These are phyloP conservation scores for Talaromyces atroroseus DNA, from an alignment of 2,329 filamentous ascomycete genomes.

Conservation along the genomic window DNA sequence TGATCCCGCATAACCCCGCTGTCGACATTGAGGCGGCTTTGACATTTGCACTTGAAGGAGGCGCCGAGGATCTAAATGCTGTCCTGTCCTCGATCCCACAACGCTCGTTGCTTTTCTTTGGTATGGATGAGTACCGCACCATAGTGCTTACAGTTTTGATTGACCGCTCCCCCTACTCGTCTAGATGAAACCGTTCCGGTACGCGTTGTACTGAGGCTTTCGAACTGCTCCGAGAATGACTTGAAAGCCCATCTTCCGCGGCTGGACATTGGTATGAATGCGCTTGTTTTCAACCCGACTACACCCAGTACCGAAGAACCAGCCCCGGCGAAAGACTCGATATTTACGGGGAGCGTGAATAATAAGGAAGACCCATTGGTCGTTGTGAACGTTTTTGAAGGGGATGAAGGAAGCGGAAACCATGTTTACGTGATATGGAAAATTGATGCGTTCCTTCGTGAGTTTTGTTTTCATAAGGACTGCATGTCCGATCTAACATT, in stretches of 20 bases:
- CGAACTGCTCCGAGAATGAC: conserved; percentile 43
- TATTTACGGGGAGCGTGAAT: conserved; percentile 36
- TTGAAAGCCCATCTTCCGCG: conserved; percentile 46
- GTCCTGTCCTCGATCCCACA: conserved; percentile 47
- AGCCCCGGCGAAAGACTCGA: conserved; percentile 35
- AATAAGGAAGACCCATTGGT: conserved; percentile 40
- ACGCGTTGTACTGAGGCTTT: conserved; percentile 48
- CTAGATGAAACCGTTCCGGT: conserved; percentile 52
- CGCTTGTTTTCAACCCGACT: conserved; percentile 38
- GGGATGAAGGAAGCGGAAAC: conserved; percentile 32
- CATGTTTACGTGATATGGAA: conserved; percentile 43
- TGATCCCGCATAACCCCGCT: conserved; percentile 39
- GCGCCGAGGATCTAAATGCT: conserved; percentile 39
- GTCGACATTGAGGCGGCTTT: conserved; percentile 38
- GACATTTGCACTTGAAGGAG: conserved; percentile 40
- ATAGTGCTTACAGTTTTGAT: background rate
- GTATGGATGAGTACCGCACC: conserved; percentile 25
- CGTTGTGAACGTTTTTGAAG: conserved; percentile 40
- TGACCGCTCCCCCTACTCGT: conserved; percentile 42
- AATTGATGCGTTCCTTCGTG: conserved; percentile 38
- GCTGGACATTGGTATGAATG: conserved; percentile 48
- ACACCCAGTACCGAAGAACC: conserved; percentile 38
- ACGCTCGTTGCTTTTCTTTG: conserved; percentile 49
- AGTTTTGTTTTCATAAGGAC: conserved; percentile 12
- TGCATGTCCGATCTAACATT: background rate